Percentiles rank a stretch among this genome's conserved stretches.
phyloP scores from a whole-genome alignment of 768 basidiomycete species.

The Pisolithus sp. region DNA sequence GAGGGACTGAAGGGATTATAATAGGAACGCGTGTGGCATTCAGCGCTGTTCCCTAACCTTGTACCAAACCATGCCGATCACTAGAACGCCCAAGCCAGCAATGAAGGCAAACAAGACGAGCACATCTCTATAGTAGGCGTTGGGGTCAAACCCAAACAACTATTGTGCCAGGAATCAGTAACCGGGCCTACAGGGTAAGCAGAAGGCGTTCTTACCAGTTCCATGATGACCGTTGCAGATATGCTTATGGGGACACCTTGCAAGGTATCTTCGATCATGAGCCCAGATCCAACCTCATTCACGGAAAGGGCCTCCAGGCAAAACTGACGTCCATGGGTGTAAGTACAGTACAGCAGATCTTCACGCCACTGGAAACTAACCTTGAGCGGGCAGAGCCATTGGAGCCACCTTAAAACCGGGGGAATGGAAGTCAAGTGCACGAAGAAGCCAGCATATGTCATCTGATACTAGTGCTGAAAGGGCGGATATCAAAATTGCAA shows the following conservation, averaged over 20 bases:
- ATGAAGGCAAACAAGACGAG: slow-evolving; percentile 84
- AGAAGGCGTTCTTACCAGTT: slow-evolving; percentile 44
- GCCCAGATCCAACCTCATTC: slow-evolving; percentile 86
- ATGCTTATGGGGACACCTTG: slow-evolving; percentile 78
- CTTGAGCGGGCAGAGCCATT: slow-evolving; percentile 85
- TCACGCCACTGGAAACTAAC: slow-evolving; percentile 6
- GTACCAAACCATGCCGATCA: slow-evolving; percentile 75
- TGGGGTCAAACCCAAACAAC: slow-evolving; percentile 81
- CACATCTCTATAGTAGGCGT: slow-evolving; percentile 87
- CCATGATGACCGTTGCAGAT: slow-evolving; percentile 81
- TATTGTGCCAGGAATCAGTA: slow-evolving; percentile 18
- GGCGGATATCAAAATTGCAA: slow-evolving; percentile 85
- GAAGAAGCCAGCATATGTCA: slow-evolving; percentile 91
- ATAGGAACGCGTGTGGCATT: slow-evolving; percentile 1
- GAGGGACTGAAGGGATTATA: neutral
- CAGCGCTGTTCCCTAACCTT: slow-evolving; percentile 72
- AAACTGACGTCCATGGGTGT: slow-evolving; percentile 30
- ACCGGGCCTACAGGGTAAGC: neutral
- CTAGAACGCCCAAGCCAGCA: slow-evolving; percentile 63
- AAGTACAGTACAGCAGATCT: neutral
- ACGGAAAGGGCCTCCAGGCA: slow-evolving; percentile 80
- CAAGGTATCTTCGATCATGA: slow-evolving; percentile 74
- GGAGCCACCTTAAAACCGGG: slow-evolving; percentile 87
- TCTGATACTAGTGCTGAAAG: slow-evolving; percentile 70
- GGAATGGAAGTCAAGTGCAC: slow-evolving; percentile 82